Conservation (phyloP, 2,329 filamentous ascomycete species). For the Exophiala sp. region DNA sequence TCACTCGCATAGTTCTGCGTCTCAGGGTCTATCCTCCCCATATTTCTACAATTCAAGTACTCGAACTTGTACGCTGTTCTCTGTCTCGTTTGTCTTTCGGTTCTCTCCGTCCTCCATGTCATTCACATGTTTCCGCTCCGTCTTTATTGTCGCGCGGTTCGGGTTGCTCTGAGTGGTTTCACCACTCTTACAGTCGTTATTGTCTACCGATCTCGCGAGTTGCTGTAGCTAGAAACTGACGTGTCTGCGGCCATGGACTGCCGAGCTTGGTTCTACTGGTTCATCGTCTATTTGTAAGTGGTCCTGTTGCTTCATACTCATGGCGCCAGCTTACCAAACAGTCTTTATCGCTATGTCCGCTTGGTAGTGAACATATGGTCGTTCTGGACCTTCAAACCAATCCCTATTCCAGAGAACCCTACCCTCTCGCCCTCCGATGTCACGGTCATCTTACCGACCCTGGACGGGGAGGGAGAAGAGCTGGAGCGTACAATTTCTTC, state of each 20-base stretch:
- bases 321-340: slow-evolving; percentile 36
- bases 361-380: slow-evolving; percentile 77
- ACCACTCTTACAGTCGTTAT: slow-evolving; percentile 30
- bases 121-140: slow-evolving; percentile 19
- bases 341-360: slow-evolving; percentile 81
- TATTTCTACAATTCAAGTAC: slow-evolving; percentile 22
- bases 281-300: slow-evolving; percentile 40
- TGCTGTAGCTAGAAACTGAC: slow-evolving; percentile 10
- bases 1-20: slow-evolving; percentile 9
- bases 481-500: slow-evolving; percentile 68
- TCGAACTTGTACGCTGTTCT: slow-evolving; percentile 19
- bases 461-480: slow-evolving; percentile 80
- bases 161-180: slow-evolving; percentile 21
- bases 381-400: slow-evolving; percentile 81
- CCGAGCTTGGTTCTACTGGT: slow-evolving; percentile 28
- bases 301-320: not conserved
- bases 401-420: slow-evolving; percentile 75
- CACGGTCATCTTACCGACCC: slow-evolving; percentile 88
- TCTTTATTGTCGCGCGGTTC: slow-evolving; percentile 19
- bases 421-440: slow-evolving; percentile 74
- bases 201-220: slow-evolving; percentile 10
- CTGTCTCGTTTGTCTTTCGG: slow-evolving; percentile 23
- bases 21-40: slow-evolving; percentile 20
- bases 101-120: slow-evolving; percentile 20
- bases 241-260: slow-evolving; percentile 13